phyloP scores from a whole-genome alignment of 2,329 filamentous ascomycete species.

The Colletotrichum falcatum region DNA sequence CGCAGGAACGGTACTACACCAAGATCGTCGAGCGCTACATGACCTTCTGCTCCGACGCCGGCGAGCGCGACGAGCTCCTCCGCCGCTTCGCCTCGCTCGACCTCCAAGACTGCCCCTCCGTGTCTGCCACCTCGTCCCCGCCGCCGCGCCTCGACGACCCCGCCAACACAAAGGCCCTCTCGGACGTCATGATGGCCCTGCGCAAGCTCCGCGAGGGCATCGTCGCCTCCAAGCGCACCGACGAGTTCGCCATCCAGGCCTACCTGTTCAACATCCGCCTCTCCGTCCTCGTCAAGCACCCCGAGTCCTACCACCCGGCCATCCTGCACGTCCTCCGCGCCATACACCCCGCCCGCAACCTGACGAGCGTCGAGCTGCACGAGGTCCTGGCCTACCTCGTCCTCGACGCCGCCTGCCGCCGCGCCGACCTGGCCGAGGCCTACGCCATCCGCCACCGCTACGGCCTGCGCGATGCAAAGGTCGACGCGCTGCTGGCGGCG shows the following conservation, averaged over 20 bases:
- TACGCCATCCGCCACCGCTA: slow-evolving; percentile 74
- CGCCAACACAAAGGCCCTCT: slow-evolving; percentile 71
- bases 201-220: slow-evolving; percentile 94
- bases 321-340: slow-evolving; percentile 80
- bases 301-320: slow-evolving; percentile 90
- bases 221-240: slow-evolving; percentile 78
- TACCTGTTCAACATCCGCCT: slow-evolving; percentile 93
- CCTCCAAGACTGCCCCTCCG: slow-evolving; percentile 46
- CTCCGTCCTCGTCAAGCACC: slow-evolving; percentile 82
- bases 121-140: slow-evolving; percentile 34
- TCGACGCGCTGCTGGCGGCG: slow-evolving; percentile 76
- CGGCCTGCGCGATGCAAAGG: slow-evolving; percentile 71
- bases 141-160: slow-evolving; percentile 40
- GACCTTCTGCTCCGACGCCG: slow-evolving; percentile 83
- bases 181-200: slow-evolving; percentile 83
- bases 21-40: slow-evolving; percentile 91
- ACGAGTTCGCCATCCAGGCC: slow-evolving; percentile 86
- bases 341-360: slow-evolving; percentile 75
- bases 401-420: slow-evolving; percentile 88
- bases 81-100: slow-evolving; percentile 78
- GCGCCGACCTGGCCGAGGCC: slow-evolving; percentile 79
- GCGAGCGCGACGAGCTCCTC: slow-evolving; percentile 78
- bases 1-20: slow-evolving; percentile 87
- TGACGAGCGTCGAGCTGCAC: slow-evolving; percentile 78
- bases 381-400: slow-evolving; percentile 87